phyloP scores from a whole-genome alignment of 768 basidiomycete genomes.

The Mycena albidolilacea region DNA sequence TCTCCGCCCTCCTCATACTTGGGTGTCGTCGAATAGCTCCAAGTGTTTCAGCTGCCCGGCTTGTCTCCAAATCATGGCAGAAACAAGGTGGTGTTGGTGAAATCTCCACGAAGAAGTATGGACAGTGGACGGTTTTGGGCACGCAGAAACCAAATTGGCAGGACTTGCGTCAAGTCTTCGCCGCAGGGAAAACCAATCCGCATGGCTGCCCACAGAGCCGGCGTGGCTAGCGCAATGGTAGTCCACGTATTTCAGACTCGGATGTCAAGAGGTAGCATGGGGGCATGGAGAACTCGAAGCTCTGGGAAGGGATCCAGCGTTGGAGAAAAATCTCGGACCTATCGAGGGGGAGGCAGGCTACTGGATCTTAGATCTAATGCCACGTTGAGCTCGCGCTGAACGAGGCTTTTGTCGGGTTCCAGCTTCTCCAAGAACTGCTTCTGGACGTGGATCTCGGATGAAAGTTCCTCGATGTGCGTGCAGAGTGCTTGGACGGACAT shows the following conservation, averaged over 20 bases:
- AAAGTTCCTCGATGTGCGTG: not conserved
- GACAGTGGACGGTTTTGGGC: not conserved
- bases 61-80: not conserved
- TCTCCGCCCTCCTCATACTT: no score
- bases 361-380: not conserved
- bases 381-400: not conserved
- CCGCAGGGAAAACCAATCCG: not conserved
- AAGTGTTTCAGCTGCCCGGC: not conserved
- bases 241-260: not conserved
- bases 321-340: not conserved
- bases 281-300: not conserved
- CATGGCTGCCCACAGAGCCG: not conserved
- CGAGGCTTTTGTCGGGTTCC: not conserved
- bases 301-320: not conserved
- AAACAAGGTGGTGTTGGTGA: not conserved
- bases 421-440: not conserved
- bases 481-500: not conserved
- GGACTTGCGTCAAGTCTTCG: not conserved
- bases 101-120: not conserved
- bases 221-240: not conserved
- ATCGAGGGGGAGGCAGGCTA: not conserved
- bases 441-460: not conserved
- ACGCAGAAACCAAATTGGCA: not conserved
- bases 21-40: not conserved
- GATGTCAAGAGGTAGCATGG: no score